Evolutionary conservation across 2,329 filamentous ascomycete genomes (phyloP), one percentile per base, ranked within the genome.

Genomic region (Ophiostoma montium): DNA sequence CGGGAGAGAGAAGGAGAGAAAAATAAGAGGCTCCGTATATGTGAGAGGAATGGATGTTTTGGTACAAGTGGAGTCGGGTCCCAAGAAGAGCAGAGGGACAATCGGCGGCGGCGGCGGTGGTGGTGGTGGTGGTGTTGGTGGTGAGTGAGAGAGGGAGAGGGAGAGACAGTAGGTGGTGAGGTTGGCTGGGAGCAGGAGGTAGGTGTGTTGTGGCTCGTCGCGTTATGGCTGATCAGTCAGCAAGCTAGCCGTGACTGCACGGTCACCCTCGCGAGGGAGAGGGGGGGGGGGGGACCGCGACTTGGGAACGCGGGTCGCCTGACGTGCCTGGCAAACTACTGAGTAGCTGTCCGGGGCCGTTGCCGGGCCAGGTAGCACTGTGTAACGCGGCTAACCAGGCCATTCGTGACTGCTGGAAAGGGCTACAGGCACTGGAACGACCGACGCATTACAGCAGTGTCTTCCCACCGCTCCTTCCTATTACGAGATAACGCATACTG

Each of bases 31-130:
- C 45, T 33, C 38, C 39, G 36, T 52, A 42, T 60, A 57, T 57
- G 56, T 56, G 55, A 57, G 47, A 44, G 42, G 41, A 47, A 50
- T 44, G 41, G 54, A 55, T 55, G 52, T 60, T 52, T 52, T 52
- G 56, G 57, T 57, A 53, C 53, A 57, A 55, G 55, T 55, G 53
- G 56, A 58, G 51, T 45, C 35, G 54, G n/a, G 32, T 12, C 32
- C 32, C 12, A 33, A 31, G 55, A 31, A 32, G 16, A 44, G 39
- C 21, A 19, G 38, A 42, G 39, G 39, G 39, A 30, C 39, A 23
- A 41, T 41, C 27, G 38, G 38, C 30, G 41, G 23, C 5, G 30
- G 42, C 5, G 18, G 38, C 30, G 35, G 35, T 35, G 35, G 15
- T 35, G 35, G 42, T 42, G 16, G 27, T 44, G 30, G 30, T 33